A percentile compares a stretch with the other conserved stretches of the same genome.
Evolutionary conservation across 495 filamentous ascomycete species (phyloP).

Genomic region (Aspergillus incahuasiensis): DNA sequence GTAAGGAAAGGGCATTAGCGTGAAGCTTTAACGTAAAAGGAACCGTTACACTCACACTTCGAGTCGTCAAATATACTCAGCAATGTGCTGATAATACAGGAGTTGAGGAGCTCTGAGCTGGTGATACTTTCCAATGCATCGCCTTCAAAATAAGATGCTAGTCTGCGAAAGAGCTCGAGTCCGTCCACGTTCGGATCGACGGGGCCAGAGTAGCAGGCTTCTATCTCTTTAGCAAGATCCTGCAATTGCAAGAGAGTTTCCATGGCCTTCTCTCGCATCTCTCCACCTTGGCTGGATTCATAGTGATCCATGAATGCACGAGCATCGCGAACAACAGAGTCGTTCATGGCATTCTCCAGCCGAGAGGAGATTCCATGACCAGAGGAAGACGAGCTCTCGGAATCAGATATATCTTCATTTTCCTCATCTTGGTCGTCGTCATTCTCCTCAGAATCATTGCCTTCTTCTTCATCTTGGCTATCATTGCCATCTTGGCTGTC

Average conservation of each 20-base stretch:
- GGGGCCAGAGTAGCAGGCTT: slow-evolving; percentile 54
- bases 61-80: slow-evolving; percentile 74
- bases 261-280: slow-evolving; percentile 70
- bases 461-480: no score
- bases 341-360: slow-evolving; percentile 58
- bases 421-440: slow-evolving; percentile 60
- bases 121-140: slow-evolving; percentile 89
- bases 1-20: background rate
- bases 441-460: slow-evolving; percentile 57
- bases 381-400: slow-evolving; percentile 57
- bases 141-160: slow-evolving; percentile 85
- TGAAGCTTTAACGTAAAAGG: no score
- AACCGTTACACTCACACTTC: slow-evolving; percentile 28
- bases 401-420: slow-evolving; percentile 62
- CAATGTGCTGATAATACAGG: slow-evolving; percentile 78
- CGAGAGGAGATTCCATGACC: slow-evolving; percentile 41
- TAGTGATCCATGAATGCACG: slow-evolving; percentile 78
- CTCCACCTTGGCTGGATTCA: slow-evolving; percentile 67
- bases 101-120: slow-evolving; percentile 91
- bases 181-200: slow-evolving; percentile 46
- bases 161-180: slow-evolving; percentile 61
- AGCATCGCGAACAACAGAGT: slow-evolving; percentile 69
- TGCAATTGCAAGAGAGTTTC: slow-evolving; percentile 71
- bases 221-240: slow-evolving; percentile 63
- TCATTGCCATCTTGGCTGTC: slow-evolving; percentile 54